Base-by-base conservation (phyloP, 23 red algal genomes). In the Gracilaria caudata region DNA sequence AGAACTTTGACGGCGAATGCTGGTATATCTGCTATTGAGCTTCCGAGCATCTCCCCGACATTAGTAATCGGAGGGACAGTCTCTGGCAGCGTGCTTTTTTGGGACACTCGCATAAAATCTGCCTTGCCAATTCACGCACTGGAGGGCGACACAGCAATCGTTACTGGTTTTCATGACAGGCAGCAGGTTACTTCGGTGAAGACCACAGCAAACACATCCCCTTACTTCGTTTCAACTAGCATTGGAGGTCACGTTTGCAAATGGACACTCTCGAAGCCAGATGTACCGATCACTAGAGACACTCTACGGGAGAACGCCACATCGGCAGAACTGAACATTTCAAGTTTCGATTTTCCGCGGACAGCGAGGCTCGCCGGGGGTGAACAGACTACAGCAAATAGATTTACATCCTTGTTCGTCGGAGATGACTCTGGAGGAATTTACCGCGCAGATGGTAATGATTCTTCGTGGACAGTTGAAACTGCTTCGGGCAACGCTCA, bases 91-190 rank as follows among this genome's bases (percentile, higher is more conserved):
- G 28, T 89, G 11, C 63, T 79, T n/a, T 29, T 89, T 44, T 89
- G 85, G 85, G 85, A 89, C 53, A 78, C 74, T 32, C 38, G 85
- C 16, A 55, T 89, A 55, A 89, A 77, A 39, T 78, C 63, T 53
- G 26, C 63, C 7, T 41, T 77, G 4, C 85, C 85, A 26, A 34
- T 89, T 33, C 45, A 61, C 30, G 73, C 68, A 4, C 55, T 89
- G 30, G 82, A 73, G 16, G 44, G 46, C 23, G 26, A 68, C n/a
- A 63, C 80, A 28, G 37, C 46, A 45, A 29, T 43, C 39, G 46
- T 70, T 4, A 65, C 46, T 20, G 38, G 63, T 68, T 84, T 53
- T 44, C 80, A 84, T 37, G 80, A 63, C 37, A 36, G 60, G 47
- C 28, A 84, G 29, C 30, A 51, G 40, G 61, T 84, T 40, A 84